Percentiles rank a stretch among this genome's conserved stretches.
These are phyloP conservation scores for Anacardium occidentale DNA, from an alignment of 345 rosid genomes.

Conservation along the genomic window DNA sequence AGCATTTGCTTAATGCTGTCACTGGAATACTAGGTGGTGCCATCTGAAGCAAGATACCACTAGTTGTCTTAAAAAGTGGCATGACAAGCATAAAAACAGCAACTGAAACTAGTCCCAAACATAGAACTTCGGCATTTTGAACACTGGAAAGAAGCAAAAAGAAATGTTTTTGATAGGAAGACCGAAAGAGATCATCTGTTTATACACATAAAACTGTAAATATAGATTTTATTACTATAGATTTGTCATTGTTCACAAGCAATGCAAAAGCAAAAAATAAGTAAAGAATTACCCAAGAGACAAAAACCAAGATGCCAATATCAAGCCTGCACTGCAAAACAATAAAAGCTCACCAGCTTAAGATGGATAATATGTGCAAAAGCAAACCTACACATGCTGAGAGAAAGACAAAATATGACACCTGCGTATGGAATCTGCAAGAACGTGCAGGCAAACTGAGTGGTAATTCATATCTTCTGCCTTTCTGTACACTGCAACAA, in stretches of 20 bases:
- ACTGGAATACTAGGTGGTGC: conserved; percentile 84
- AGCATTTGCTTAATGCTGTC: conserved; percentile 85
- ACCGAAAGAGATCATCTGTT: background rate
- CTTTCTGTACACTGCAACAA: conserved; percentile 74
- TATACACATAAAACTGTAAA: background rate
- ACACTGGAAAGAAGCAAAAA: conserved; percentile 54
- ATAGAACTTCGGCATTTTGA: conserved; percentile 87
- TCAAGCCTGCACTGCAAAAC: conserved; percentile 93
- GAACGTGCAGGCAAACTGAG: conserved; percentile 88
- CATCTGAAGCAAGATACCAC: conserved; percentile 87
- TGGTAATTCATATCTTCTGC: conserved; percentile 98
- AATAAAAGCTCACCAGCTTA: conserved; percentile 33
- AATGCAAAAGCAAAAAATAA: conserved; percentile 13
- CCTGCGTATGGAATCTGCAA: conserved; percentile 97
- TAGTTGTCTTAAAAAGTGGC: conserved; percentile 83
- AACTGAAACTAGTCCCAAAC: conserved; percentile 84
- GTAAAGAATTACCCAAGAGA: conserved; percentile 71
- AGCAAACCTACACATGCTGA: background rate
- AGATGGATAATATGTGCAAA: conserved; percentile 20
- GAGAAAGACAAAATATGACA: conserved; percentile 26
- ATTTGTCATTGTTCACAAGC: background rate
- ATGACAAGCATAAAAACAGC: conserved; percentile 80
- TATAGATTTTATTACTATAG: too few relatives aligned
- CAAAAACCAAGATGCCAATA: conserved; percentile 93
- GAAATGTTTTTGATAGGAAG: background rate